Evolutionary conservation across 805 yeast species (phyloP).

Genomic region (Candida maesae): DNA sequence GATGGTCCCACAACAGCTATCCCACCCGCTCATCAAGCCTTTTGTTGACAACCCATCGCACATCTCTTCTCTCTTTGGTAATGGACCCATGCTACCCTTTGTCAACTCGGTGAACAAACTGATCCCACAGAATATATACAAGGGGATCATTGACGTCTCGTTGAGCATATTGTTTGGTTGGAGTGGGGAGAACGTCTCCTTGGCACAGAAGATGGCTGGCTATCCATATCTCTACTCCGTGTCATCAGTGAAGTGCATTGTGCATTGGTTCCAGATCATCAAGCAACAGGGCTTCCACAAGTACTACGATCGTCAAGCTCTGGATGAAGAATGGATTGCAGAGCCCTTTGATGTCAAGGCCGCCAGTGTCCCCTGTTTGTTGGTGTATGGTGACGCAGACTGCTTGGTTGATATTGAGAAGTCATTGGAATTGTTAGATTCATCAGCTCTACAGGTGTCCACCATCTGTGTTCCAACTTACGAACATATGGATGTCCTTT

Average conservation of each 20-base stretch:
- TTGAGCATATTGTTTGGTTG: constrained; percentile 64
- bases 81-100: constrained; percentile 70
- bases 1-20: constrained; percentile 83
- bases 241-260: constrained; percentile 76
- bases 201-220: constrained; percentile 64
- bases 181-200: constrained; percentile 61
- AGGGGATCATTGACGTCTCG: constrained; percentile 60
- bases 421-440: constrained; percentile 53
- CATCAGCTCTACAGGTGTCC: constrained; percentile 23
- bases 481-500: constrained; percentile 77
- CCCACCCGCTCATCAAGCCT: constrained; percentile 70
- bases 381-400: constrained; percentile 69
- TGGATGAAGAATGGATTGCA: background rate
- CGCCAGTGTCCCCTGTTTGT: constrained; percentile 53
- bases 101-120: constrained; percentile 68
- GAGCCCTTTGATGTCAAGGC: constrained; percentile 27
- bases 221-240: constrained; percentile 79
- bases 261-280: constrained; percentile 84
- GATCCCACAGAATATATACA: constrained; percentile 69
- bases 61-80: constrained; percentile 69
- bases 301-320: constrained; percentile 50
- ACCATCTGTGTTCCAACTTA: constrained; percentile 47
- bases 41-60: constrained; percentile 72
- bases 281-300: constrained; percentile 64
- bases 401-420: constrained; percentile 67